Percentiles rank a stretch among this genome's conserved stretches.
Evolutionary conservation across 306 rosid genomes (phyloP).

Genomic region (Cucurbita moschata): DNA sequence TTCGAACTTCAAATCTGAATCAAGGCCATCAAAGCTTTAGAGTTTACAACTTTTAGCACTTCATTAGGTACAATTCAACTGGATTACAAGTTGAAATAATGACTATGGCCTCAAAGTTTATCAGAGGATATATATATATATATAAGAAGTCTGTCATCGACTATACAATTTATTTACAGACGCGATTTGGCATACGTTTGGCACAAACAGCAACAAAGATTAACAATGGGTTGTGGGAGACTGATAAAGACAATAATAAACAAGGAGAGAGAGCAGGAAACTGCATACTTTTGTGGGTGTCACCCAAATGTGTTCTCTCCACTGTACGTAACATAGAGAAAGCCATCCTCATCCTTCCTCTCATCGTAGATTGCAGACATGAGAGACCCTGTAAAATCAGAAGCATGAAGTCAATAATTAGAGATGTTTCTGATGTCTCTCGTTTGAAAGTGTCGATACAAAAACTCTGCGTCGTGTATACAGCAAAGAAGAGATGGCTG

Average conservation of each 20-base stretch:
- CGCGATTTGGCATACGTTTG: neutral
- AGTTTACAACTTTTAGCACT: neutral
- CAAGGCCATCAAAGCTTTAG: neutral
- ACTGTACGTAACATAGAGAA: slow-evolving; percentile 21
- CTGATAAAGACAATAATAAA: neutral
- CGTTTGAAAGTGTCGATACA: neutral
- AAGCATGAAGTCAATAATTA: neutral
- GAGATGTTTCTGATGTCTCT: neutral
- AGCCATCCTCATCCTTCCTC: slow-evolving; percentile 24
- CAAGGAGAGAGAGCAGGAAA: neutral
- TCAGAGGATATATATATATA: neutral
- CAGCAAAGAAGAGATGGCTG: neutral
- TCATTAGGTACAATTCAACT: neutral
- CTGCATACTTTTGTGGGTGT: neutral
- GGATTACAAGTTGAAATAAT: neutral
- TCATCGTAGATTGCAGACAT: slow-evolving; percentile 26
- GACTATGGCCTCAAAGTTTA: neutral
- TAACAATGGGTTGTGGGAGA: neutral
- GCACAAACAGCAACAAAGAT: neutral
- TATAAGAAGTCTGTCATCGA: neutral
- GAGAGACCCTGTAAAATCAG: neutral
- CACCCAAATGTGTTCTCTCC: slow-evolving; percentile 45
- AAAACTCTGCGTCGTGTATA: neutral
- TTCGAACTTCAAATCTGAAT: neutral
- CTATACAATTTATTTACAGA: slow-evolving; percentile 3